Base-by-base conservation (phyloP, 208 protist genomes). In the Vickermania spadyakhi region DNA sequence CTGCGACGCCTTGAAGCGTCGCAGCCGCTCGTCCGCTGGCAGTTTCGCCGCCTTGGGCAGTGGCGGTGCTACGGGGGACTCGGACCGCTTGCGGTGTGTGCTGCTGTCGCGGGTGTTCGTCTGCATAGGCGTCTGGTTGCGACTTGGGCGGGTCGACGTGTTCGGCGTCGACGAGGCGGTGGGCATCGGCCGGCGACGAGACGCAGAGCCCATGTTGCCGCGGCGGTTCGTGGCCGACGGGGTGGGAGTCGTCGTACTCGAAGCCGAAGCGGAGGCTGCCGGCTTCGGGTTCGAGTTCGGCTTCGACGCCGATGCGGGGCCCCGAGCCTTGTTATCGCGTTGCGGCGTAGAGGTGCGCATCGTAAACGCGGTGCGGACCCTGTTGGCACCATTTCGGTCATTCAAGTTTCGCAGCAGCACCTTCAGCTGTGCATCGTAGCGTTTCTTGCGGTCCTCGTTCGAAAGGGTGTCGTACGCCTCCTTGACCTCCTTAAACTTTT, bases 401-500 rank as follows among this genome's bases (percentile, higher is more conserved):
- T 67, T 52, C 31, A 69, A 52, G 3, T 70, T 65, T 74, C 90
- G 73, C 11, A 45, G 36, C 36, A 45, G 36, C 36, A 45, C 36
- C 18, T 45, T 45, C 84, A 98, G 73, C 11, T 81, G 81, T 27
- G 83, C 68, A 74, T 99, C 98, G 70, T 99, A 99, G 23, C 97
- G 70, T 50, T 79, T 62, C 54, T 97, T 89, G 53, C 98, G 93
- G 59, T 98, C 75, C 18, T 60, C 58, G 54, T 99, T 92, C 4
- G 72, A 86, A 0, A 99, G 84, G 7, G 99, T 84, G 29, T 99
- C 96, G 73, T 99, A 99, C 29, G 98, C 98, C 25, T 88, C 58
- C 31, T 73, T 81, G 28, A 99, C 89, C 28, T 84, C 72, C 27
- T 87, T 66, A 64, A 97, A 97, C 50, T 86, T 88, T 3, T 96